Conservation (phyloP, 495 filamentous ascomycete species). For the Chaetomidium leptoderma region DNA sequence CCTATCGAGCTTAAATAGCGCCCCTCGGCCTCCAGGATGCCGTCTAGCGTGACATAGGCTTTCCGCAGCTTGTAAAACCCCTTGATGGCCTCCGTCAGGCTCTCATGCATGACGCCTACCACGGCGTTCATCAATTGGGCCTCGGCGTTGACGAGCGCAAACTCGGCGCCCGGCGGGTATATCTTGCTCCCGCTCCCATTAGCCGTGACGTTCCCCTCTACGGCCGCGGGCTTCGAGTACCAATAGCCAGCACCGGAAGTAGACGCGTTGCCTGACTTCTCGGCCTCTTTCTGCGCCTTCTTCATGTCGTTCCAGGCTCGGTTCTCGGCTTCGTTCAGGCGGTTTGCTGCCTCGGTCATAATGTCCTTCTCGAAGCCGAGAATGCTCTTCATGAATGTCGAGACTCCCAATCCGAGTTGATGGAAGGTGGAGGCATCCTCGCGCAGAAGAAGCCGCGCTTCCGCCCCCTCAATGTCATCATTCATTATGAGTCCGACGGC, state of each 20-base stretch:
- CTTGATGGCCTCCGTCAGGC: slow-evolving; percentile 82
- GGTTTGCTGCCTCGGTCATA: slow-evolving; percentile 77
- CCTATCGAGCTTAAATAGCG: slow-evolving; percentile 36
- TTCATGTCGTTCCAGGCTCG: slow-evolving; percentile 73
- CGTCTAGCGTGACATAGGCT: slow-evolving; percentile 79
- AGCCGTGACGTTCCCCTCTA: slow-evolving; percentile 17
- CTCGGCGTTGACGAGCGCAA: slow-evolving; percentile 67
- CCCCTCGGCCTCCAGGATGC: slow-evolving; percentile 53
- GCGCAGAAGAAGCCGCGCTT: slow-evolving; percentile 63
- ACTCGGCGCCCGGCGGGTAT: slow-evolving; percentile 82
- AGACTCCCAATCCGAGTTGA: slow-evolving; percentile 75
- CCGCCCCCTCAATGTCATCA: slow-evolving; percentile 87
- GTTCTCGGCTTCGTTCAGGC: slow-evolving; percentile 73
- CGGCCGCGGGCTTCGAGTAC: slow-evolving; percentile 18
- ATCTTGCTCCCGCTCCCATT: slow-evolving; percentile 37
- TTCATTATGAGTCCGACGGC: slow-evolving; percentile 68
- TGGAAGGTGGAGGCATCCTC: slow-evolving; percentile 85
- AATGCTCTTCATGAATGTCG: slow-evolving; percentile 78
- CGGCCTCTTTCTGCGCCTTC: slow-evolving; percentile 58
- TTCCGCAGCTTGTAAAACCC: slow-evolving; percentile 92
- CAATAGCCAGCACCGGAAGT: slow-evolving; percentile 24
- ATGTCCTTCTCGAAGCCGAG: slow-evolving; percentile 93
- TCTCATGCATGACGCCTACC: slow-evolving; percentile 84
- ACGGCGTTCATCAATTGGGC: slow-evolving; percentile 87
- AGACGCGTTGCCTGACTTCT: slow-evolving; percentile 19